A percentile compares a stretch with the other conserved stretches of the same genome.
phyloP scores from a whole-genome alignment of 352 stramenopile genomes.

The Phytopythium chamaehyphon region DNA sequence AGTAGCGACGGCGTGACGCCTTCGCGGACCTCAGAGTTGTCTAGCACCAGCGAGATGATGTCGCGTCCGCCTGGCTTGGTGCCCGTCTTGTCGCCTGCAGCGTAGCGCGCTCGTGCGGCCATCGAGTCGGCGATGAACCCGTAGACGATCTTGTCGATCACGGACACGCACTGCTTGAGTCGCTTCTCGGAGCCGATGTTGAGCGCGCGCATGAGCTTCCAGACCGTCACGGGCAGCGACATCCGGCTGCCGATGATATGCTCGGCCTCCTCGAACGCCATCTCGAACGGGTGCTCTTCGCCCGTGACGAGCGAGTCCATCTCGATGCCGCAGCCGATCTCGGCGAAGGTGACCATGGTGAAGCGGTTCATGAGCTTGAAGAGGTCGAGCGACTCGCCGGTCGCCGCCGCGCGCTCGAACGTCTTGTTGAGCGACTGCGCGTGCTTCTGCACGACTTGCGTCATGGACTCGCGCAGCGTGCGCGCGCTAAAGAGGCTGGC shows the following conservation, averaged over 20 bases:
- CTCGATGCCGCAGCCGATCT: slow-evolving; percentile 46
- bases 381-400: slow-evolving; percentile 15
- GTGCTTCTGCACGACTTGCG: slow-evolving; percentile 15
- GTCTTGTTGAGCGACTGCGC: slow-evolving; percentile 4
- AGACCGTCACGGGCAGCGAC: slow-evolving; percentile 37
- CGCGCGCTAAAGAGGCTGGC: slow-evolving; percentile 25
- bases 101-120: slow-evolving; percentile 9
- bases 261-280: slow-evolving; percentile 28
- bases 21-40: slow-evolving; percentile 13
- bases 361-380: slow-evolving; percentile 28
- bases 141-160: slow-evolving; percentile 30
- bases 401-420: slow-evolving; percentile 7
- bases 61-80: slow-evolving; percentile 10
- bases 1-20: slow-evolving; percentile 33
- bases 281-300: slow-evolving; percentile 22
- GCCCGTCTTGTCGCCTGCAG: slow-evolving; percentile 7
- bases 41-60: slow-evolving; percentile 30
- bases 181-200: slow-evolving; percentile 20
- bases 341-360: slow-evolving; percentile 47
- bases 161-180: slow-evolving; percentile 16
- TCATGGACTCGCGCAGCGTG: slow-evolving; percentile 22
- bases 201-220: slow-evolving; percentile 36
- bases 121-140: slow-evolving; percentile 22
- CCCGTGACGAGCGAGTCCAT: slow-evolving; percentile 14
- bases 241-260: slow-evolving; percentile 31